Conservation (phyloP, 2,329 filamentous ascomycete species). For the Apiospora pterosperma region DNA sequence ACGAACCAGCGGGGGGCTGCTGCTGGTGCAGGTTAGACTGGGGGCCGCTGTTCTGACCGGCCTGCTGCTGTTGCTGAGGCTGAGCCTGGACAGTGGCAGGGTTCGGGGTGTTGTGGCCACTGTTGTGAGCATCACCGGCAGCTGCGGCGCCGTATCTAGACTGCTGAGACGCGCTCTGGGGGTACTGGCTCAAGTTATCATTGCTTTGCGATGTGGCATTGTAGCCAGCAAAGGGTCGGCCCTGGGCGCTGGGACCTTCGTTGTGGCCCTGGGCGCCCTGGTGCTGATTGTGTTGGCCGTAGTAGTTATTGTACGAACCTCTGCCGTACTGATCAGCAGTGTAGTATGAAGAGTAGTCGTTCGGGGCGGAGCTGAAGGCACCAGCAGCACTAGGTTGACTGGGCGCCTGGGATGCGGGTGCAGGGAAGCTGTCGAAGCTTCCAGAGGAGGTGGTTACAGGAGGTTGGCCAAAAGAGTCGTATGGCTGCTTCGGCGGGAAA, state of each 20-base stretch:
- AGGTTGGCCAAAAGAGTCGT: constrained; percentile 81
- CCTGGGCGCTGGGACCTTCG: constrained; percentile 68
- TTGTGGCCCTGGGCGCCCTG: constrained; percentile 62
- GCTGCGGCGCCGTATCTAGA: constrained; percentile 56
- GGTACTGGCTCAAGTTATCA: constrained; percentile 65
- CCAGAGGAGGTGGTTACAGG: constrained; percentile 41
- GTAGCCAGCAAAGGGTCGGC: constrained; percentile 77
- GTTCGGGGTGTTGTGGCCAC: constrained; percentile 29
- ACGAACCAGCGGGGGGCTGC: constrained; percentile 32
- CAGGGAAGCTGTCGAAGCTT: constrained; percentile 55
- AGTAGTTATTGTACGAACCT: constrained; percentile 66
- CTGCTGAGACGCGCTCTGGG: constrained; percentile 69
- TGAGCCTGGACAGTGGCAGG: constrained; percentile 23
- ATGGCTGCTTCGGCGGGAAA: constrained; percentile 67
- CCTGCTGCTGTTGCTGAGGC: constrained; percentile 16
- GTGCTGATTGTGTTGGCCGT: constrained; percentile 47
- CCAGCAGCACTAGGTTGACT: constrained; percentile 58
- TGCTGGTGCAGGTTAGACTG: constrained; percentile 36
- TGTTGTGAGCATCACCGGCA: constrained; percentile 72
- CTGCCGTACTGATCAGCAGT: constrained; percentile 70
- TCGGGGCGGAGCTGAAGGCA: constrained; percentile 69
- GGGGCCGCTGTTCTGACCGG: constrained; percentile 12
- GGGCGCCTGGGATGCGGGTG: constrained; percentile 55
- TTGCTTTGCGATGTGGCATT: constrained; percentile 55
- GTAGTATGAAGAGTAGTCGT: constrained; percentile 84